phyloP scores from a whole-genome alignment of 257 asterid genomes.

The Solanum ossicruentum region DNA sequence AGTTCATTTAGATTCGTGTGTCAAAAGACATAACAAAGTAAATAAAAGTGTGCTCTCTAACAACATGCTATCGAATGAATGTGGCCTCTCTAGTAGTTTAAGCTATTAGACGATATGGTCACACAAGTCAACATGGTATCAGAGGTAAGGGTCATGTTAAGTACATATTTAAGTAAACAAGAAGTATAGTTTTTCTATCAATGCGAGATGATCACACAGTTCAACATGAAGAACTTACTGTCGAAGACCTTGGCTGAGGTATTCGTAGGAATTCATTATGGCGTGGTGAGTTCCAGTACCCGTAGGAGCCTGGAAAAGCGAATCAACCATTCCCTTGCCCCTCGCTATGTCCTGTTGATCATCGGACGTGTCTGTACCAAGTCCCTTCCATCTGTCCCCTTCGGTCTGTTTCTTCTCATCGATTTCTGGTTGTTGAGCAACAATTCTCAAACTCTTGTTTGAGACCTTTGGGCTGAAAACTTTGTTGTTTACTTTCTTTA shows the following conservation, averaged over 20 bases:
- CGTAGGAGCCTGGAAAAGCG: slow-evolving; percentile 33
- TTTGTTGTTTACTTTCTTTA: slow-evolving; percentile 7
- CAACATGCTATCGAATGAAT: too few species aligned
- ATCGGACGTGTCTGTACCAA: slow-evolving; percentile 18
- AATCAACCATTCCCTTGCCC: slow-evolving; percentile 34
- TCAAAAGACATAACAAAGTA: not conserved
- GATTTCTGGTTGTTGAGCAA: slow-evolving; percentile 7
- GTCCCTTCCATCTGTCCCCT: slow-evolving; percentile 29
- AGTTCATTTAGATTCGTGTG: not conserved
- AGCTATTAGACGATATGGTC: not conserved
- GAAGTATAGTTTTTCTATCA: not conserved
- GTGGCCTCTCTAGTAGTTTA: not conserved
- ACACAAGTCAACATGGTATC: not conserved
- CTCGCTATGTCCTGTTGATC: slow-evolving; percentile 39
- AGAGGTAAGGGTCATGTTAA: not conserved
- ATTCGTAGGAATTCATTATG: slow-evolving; percentile 26
- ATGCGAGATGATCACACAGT: not conserved
- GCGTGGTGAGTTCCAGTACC: slow-evolving; percentile 32
- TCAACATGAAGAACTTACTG: slow-evolving; percentile 11
- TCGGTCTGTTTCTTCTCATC: slow-evolving; percentile 16
- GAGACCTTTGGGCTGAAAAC: not conserved
- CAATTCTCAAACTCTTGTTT: slow-evolving; percentile 12
- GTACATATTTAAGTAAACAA: not conserved
- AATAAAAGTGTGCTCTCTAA: not conserved
- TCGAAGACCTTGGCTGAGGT: slow-evolving; percentile 26